Evolutionary conservation across 345 rosid species (phyloP).

Genomic region (Melastoma malabathricum): DNA sequence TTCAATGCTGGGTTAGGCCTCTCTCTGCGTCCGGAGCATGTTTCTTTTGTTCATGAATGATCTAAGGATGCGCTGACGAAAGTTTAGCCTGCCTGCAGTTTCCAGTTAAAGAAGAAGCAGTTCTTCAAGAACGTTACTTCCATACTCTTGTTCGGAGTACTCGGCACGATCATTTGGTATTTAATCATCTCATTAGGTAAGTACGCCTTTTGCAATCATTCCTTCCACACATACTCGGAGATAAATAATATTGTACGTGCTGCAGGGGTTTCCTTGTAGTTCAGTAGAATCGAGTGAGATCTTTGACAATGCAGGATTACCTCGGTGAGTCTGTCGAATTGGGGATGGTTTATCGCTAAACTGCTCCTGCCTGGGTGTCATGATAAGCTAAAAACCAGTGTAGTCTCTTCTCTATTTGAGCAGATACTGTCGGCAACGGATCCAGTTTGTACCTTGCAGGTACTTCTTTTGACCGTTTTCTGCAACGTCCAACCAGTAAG

Average conservation of each 20-base stretch:
- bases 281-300: slow-evolving; percentile 24
- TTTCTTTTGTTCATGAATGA: neutral
- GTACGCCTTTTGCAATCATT: neutral
- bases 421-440: slow-evolving; percentile 66
- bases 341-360: neutral
- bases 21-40: neutral
- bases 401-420: too few relatives aligned
- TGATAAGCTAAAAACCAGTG: too few relatives aligned
- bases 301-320: slow-evolving; percentile 21
- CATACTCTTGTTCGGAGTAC: slow-evolving; percentile 45
- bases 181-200: slow-evolving; percentile 45
- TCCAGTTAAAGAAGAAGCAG: slow-evolving; percentile 69
- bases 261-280: slow-evolving; percentile 27
- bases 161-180: slow-evolving; percentile 52
- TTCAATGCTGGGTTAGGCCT: slow-evolving; percentile 60
- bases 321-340: slow-evolving; percentile 18
- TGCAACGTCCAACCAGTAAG: too few relatives aligned
- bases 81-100: slow-evolving; percentile 19
- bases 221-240: too few relatives aligned
- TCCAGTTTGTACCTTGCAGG: slow-evolving; percentile 64
- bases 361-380: neutral
- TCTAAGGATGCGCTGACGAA: slow-evolving; percentile 1
- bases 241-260: neutral
- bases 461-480: slow-evolving; percentile 2
- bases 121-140: too few relatives aligned